Conservation (phyloP, 148 eudicot species). For the Diospyros kaki region DNA sequence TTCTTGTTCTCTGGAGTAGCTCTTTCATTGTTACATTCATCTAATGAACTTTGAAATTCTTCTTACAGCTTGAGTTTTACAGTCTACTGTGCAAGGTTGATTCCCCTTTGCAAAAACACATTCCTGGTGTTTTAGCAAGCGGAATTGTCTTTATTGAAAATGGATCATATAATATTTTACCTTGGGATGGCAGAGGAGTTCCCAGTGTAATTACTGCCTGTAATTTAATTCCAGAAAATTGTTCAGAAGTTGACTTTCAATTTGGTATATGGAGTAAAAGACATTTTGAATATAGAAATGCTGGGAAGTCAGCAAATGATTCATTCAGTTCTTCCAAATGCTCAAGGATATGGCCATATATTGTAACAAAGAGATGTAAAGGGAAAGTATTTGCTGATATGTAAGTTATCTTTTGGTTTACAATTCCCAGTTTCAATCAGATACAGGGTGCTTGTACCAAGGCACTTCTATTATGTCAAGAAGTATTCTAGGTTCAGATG, state of each 20-base stretch:
- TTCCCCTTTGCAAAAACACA: conserved; percentile 56
- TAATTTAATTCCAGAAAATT: conserved; percentile 22
- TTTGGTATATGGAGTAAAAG: conserved; percentile 75
- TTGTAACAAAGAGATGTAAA: conserved; percentile 67
- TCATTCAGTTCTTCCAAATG: conserved; percentile 26
- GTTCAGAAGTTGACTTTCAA: conserved; percentile 33
- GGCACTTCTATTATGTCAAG: background rate
- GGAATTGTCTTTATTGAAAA: conserved; percentile 64
- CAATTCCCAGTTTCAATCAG: background rate
- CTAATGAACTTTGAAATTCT: conserved; percentile 14
- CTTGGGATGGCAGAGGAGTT: conserved; percentile 82
- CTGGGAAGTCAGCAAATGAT: conserved; percentile 31
- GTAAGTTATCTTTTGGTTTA: conserved; percentile 41
- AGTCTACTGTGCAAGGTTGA: conserved; percentile 44
- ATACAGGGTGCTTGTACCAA: background rate
- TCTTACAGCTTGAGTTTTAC: conserved; percentile 80
- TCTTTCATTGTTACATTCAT: background rate
- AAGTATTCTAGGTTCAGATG: background rate
- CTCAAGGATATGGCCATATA: conserved; percentile 71
- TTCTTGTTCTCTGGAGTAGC: conserved; percentile 6
- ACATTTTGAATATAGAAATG: conserved; percentile 46
- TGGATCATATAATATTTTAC: conserved; percentile 52
- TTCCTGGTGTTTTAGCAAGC: conserved; percentile 78
- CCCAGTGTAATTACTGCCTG: conserved; percentile 52
- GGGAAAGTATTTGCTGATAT: conserved; percentile 78